Base-by-base conservation (phyloP, 768 basidiomycete species). In the Harrya chromipes region DNA sequence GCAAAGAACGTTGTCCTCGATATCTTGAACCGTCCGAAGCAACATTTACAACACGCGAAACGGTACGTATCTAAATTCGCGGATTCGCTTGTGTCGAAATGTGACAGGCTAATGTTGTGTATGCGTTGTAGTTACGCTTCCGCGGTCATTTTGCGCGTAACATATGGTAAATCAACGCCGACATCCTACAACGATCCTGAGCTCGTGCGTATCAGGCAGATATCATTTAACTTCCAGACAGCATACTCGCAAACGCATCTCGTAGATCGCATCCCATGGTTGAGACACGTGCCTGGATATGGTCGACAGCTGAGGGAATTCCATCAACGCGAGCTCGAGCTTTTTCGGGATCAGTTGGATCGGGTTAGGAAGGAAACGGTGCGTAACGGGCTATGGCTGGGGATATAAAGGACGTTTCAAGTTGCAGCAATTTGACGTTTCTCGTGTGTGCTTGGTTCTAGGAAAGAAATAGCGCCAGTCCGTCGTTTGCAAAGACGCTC, bases 261-360 rank as follows among this genome's bases (percentile, higher is more conserved):
- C 13, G 68, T 71, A 27, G 70, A 74, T 54, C 55, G 49, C 11
- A 57, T 65, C 26, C 70, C 72, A 1, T 47, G 63, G 49, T 55
- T 72, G 24, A 55, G 52, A 26, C 77, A 76, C 58, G 59, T 87
- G 16, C 84, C 85, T 5, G 79, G 79, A 7, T 82, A 83, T 53
- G 68, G 79, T 6, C 70, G 72, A 13, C 74, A 79, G 48, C 70
- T 86, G 10, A 70, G 72, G 43, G 67, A 72, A 1, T 79, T 77
- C 7, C 83, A 84, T 56, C 54, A 47, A 4, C 76, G 77, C 35
- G 81, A 83, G 53, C 66, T 81, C 1, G 60, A 43, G 0, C 60
- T 84, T 11, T 83, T 80, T 66, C 76, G 73, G 40, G 65, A 69
- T 1, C 78, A 80, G 43, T 57, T 51, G 64, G 75, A 6, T 44